A percentile compares a stretch with the other conserved stretches of the same genome.
These are phyloP conservation scores for Brassica incana DNA, from an alignment of 345 rosid species.

Conservation along the genomic window DNA sequence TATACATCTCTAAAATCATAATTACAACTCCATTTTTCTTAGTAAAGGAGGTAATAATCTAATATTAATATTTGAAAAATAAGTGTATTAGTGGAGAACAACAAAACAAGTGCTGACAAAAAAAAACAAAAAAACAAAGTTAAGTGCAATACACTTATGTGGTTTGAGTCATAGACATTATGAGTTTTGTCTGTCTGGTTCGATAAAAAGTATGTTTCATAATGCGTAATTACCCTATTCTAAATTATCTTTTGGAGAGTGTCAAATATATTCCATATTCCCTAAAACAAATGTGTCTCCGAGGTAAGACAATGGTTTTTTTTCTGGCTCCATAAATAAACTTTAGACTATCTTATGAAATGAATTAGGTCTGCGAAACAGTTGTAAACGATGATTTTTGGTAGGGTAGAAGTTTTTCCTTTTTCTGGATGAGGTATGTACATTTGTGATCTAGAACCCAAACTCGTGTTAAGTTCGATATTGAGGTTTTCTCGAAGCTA, in stretches of 20 bases:
- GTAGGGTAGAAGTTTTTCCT: not conserved
- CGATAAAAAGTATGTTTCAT: slow-evolving; percentile 14
- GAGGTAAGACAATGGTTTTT: not conserved
- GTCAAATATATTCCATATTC: slow-evolving; percentile 3
- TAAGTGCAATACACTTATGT: slow-evolving; percentile 31
- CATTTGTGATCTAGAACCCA: not conserved
- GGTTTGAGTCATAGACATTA: slow-evolving; percentile 31
- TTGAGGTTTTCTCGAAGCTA: not conserved
- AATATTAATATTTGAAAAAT: not conserved
- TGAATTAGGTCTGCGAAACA: not conserved
- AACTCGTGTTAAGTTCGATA: not conserved
- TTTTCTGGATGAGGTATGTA: not conserved
- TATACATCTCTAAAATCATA: slow-evolving; percentile 12
- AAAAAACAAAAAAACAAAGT: slow-evolving; percentile 10
- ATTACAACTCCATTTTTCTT: not conserved
- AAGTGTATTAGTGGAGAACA: slow-evolving; percentile 27
- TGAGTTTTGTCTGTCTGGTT: slow-evolving; percentile 24
- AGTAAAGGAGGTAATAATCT: slow-evolving; percentile 1
- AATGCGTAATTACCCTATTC: slow-evolving; percentile 17
- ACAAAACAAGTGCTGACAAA: not conserved
- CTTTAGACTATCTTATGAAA: not conserved
- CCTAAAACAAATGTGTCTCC: slow-evolving; percentile 7
- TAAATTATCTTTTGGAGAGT: not conserved
- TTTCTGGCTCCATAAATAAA: not conserved
- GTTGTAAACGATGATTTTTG: not conserved